phyloP scores from a whole-genome alignment of 164 flowering plant species.

The Macadamia tetraphylla region DNA sequence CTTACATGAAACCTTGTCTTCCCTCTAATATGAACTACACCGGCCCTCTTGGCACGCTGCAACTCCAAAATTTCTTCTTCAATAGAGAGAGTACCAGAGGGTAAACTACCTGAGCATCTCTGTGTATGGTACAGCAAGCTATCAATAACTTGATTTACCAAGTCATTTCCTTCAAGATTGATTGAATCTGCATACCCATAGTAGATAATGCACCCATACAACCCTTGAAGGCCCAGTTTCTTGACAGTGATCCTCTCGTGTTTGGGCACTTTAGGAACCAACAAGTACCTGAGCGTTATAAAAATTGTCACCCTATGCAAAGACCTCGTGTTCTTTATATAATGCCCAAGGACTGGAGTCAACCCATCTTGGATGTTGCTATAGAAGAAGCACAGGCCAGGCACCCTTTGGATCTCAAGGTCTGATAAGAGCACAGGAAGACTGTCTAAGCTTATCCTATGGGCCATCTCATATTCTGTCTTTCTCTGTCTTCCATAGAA shows the following conservation, averaged over 20 bases:
- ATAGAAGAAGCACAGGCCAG: conserved; percentile 77
- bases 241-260: conserved; percentile 51
- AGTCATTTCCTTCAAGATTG: conserved; percentile 47
- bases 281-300: conserved; percentile 53
- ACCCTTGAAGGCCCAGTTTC: conserved; percentile 45
- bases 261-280: conserved; percentile 63
- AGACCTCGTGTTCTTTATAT: conserved; percentile 66
- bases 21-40: conserved; percentile 68
- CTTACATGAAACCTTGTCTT: conserved; percentile 64
- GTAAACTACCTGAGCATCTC: conserved; percentile 7
- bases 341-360: conserved; percentile 70
- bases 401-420: conserved; percentile 62
- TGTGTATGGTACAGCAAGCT: conserved; percentile 30
- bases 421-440: conserved; percentile 42
- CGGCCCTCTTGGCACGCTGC: conserved; percentile 44
- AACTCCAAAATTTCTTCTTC: conserved; percentile 43
- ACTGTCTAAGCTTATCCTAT: conserved; percentile 44
- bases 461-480: conserved; percentile 55
- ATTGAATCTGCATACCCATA: conserved; percentile 73
- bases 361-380: conserved; percentile 67
- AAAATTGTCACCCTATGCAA: conserved; percentile 64
- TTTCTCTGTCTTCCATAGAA: conserved; percentile 75
- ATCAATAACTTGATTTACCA: conserved; percentile 42
- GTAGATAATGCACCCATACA: conserved; percentile 60
- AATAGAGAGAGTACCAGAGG: conserved; percentile 10